Percentiles rank a stretch among this genome's conserved stretches.
Evolutionary conservation across 1,139 yeast genomes (phyloP).

Genomic region (Maudiozyma humilis): DNA sequence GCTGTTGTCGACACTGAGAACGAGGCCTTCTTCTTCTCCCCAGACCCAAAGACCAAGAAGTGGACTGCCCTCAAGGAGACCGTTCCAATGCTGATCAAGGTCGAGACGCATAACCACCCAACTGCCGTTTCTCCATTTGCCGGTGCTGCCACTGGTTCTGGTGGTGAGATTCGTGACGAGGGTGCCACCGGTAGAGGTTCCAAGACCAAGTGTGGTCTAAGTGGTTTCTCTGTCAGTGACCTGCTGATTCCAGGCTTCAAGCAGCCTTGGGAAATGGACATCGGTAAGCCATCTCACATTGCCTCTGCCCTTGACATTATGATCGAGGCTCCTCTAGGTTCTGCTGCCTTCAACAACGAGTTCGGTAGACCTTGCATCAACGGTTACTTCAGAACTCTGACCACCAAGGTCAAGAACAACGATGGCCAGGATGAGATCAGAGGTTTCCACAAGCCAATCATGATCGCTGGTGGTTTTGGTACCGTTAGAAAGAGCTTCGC

Average conservation of each 20-base stretch:
- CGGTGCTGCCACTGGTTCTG: constrained; percentile 99
- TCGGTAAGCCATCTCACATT: constrained; percentile 89
- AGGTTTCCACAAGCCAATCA: constrained; percentile 97
- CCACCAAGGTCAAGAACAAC: constrained; percentile 60
- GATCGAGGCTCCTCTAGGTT: constrained; percentile 96
- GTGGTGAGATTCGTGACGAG: constrained; percentile 99
- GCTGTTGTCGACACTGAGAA: constrained; percentile 86
- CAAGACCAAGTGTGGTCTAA: constrained; percentile 88
- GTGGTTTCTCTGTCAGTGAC: constrained; percentile 91
- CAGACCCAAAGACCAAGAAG: constrained; percentile 60
- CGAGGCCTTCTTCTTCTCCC: constrained; percentile 67
- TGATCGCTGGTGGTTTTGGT: constrained; percentile 99
- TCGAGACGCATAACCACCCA: constrained; percentile 98
- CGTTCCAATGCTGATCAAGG: constrained; percentile 87
- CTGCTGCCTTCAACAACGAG: constrained; percentile 97
- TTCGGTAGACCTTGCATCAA: constrained; percentile 97
- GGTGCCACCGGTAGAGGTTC: constrained; percentile 99
- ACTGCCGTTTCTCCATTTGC: constrained; percentile 98
- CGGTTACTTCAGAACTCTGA: constrained; percentile 93
- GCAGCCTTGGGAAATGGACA: constrained; percentile 88
- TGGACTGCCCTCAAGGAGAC: constrained; percentile 71
- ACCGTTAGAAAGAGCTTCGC: constrained; percentile 91
- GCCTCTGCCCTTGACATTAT: constrained; percentile 90
- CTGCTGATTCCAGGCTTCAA: constrained; percentile 72
- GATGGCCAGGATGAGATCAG: constrained; percentile 67